These are phyloP conservation scores for Atkinsonella texensis DNA, from an alignment of 2,329 filamentous ascomycete species.

Conservation along the genomic window DNA sequence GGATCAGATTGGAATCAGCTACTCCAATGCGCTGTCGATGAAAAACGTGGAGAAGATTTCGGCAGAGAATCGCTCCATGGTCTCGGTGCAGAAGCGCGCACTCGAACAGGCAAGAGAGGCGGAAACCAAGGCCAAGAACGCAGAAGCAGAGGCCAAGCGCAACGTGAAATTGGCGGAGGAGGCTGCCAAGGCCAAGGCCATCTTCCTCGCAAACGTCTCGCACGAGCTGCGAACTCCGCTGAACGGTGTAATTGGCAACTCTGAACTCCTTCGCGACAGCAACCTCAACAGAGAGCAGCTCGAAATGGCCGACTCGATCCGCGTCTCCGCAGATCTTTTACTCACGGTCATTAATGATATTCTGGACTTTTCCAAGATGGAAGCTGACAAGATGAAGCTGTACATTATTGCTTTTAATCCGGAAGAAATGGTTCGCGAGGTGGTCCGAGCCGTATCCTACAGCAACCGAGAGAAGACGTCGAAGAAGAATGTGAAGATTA, in stretches of 20 bases:
- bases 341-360: constrained; percentile 95
- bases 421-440: constrained; percentile 54
- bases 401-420: constrained; percentile 60
- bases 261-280: constrained; percentile 69
- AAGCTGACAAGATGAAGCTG: constrained; percentile 76
- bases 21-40: constrained; percentile 54
- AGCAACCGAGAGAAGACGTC: constrained; percentile 53
- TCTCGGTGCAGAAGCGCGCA: constrained; percentile 62
- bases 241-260: constrained; percentile 82
- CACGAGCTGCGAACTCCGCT: constrained; percentile 74
- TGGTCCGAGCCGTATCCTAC: constrained; percentile 53
- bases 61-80: constrained; percentile 67
- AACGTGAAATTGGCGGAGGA: constrained; percentile 76
- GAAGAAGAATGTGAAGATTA: constrained; percentile 49
- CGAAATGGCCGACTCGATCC: constrained; percentile 79
- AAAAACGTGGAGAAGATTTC: constrained; percentile 67
- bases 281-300: constrained; percentile 62
- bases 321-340: constrained; percentile 73
- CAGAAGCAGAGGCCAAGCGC: constrained; percentile 63
- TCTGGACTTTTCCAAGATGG: constrained; percentile 88
- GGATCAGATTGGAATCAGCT: constrained; percentile 65
- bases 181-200: constrained; percentile 70
- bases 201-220: constrained; percentile 69
- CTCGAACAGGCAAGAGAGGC: constrained; percentile 60
- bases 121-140: constrained; percentile 64